Percentiles rank a stretch among this genome's conserved stretches.
Evolutionary conservation across 345 rosid genomes (phyloP).

Genomic region (Eucalyptus curtisii): DNA sequence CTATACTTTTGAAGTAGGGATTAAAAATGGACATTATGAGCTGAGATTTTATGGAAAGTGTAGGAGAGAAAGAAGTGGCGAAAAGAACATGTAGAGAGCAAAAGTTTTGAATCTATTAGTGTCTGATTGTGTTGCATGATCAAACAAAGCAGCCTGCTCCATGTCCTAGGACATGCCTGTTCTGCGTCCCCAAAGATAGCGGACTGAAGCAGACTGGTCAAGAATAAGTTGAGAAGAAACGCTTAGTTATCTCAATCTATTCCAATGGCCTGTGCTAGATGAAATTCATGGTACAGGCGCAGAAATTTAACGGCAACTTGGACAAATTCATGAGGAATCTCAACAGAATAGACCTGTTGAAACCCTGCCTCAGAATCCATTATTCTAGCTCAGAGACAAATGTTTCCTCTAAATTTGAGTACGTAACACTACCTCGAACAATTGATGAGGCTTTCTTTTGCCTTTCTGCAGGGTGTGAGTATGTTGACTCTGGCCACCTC

Average conservation of each 20-base stretch:
- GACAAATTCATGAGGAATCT: background rate
- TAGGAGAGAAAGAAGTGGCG: background rate
- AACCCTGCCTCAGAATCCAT: background rate
- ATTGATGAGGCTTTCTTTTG: background rate
- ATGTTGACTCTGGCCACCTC: constrained; percentile 60
- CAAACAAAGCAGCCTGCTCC: background rate
- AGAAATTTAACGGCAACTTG: background rate
- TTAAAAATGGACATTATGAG: background rate
- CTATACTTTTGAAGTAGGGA: background rate
- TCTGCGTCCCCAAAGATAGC: background rate
- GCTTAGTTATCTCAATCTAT: background rate
- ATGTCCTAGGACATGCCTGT: background rate
- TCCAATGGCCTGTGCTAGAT: background rate
- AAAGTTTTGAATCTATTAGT: background rate
- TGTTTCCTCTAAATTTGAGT: background rate
- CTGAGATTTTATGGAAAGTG: background rate
- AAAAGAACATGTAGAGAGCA: background rate
- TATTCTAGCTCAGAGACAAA: background rate
- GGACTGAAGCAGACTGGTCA: background rate
- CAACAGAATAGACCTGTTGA: background rate
- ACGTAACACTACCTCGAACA: background rate
- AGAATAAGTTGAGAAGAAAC: background rate
- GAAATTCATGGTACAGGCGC: background rate
- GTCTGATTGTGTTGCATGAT: background rate
- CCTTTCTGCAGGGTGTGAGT: constrained; percentile 41